Conservation (phyloP, 805 yeast species). For the Saccharomycopsis sp. region DNA sequence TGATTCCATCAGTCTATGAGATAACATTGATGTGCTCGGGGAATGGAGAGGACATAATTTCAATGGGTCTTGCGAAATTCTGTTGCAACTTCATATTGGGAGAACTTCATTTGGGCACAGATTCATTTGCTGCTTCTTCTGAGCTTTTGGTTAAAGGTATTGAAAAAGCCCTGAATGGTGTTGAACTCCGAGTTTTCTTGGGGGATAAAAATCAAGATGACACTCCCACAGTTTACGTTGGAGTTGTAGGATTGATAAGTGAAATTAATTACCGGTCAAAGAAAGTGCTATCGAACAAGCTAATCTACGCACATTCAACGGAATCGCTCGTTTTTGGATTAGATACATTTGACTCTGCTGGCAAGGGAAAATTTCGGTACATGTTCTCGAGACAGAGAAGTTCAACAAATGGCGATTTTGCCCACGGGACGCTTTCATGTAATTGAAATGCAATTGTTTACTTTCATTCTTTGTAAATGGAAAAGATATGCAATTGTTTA, state of each 20-base stretch:
- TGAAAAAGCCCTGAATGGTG: constrained; percentile 25
- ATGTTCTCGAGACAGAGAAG: too few relatives aligned
- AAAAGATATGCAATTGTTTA: too few relatives aligned
- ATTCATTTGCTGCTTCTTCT: constrained; percentile 9
- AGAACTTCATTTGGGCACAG: constrained; percentile 15
- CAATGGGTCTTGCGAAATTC: constrained; percentile 34
- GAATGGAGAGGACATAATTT: constrained; percentile 49
- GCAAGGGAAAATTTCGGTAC: constrained; percentile 1
- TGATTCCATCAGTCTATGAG: constrained; percentile 1
- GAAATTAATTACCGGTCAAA: background rate
- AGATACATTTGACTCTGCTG: too few relatives aligned
- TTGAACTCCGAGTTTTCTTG: constrained; percentile 32
- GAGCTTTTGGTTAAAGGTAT: constrained; percentile 23
- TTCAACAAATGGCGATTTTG: background rate
- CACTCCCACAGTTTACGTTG: constrained; percentile 14
- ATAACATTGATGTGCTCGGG: constrained; percentile 38
- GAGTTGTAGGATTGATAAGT: constrained; percentile 11
- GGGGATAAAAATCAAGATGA: constrained; percentile 23
- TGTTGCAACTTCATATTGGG: constrained; percentile 24
- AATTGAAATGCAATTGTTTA: too few relatives aligned
- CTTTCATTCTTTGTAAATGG: too few relatives aligned
- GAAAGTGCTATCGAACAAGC: background rate
- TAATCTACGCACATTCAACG: constrained; percentile 35
- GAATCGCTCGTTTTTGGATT: constrained; percentile 33
- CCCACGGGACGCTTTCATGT: background rate